Conservation (phyloP, 2,329 filamentous ascomycete genomes). For the Aspergillus brunneoviolaceus region DNA sequence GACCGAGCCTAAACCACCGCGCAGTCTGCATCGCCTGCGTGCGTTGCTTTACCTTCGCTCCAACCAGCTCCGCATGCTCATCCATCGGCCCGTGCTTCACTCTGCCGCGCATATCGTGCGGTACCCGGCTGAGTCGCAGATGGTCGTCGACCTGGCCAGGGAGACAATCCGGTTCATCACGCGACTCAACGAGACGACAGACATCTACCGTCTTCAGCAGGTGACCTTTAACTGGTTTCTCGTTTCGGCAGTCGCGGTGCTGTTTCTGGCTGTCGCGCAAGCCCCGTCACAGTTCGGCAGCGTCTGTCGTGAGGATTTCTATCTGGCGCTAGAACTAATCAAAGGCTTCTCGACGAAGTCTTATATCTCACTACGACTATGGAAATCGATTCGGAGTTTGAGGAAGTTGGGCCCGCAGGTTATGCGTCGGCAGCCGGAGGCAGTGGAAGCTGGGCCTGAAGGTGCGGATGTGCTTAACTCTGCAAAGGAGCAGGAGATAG, state of each 20-base stretch:
- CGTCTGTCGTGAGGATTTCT: conserved; percentile 62
- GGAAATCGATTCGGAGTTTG: conserved; percentile 62
- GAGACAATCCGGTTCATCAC: conserved; percentile 63
- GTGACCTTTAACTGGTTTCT: conserved; percentile 66
- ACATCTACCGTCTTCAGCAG: conserved; percentile 63
- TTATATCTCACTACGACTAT: conserved; percentile 61
- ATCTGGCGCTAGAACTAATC: conserved; percentile 63
- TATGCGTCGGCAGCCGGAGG: conserved; percentile 25
- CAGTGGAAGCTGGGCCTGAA: not conserved
- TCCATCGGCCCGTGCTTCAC: conserved; percentile 83
- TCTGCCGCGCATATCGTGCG: conserved; percentile 71
- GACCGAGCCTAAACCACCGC: conserved; percentile 35
- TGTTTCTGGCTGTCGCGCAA: conserved; percentile 64
- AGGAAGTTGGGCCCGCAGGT: conserved; percentile 61
- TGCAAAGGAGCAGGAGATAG: not conserved
- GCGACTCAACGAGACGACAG: conserved; percentile 58
- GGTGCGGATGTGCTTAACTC: too few species aligned
- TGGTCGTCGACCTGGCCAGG: conserved; percentile 62
- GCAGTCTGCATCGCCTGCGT: conserved; percentile 69
- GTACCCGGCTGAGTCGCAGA: conserved; percentile 69
- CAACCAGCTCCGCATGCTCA: conserved; percentile 85
- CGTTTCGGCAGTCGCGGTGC: conserved; percentile 60
- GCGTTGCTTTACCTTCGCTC: conserved; percentile 83
- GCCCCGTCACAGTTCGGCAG: conserved; percentile 59
- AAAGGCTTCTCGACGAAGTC: conserved; percentile 61